Percentiles rank a stretch among this genome's conserved stretches.
Conservation (phyloP, 306 rosid genomes). For the Acacia confusa region DNA sequence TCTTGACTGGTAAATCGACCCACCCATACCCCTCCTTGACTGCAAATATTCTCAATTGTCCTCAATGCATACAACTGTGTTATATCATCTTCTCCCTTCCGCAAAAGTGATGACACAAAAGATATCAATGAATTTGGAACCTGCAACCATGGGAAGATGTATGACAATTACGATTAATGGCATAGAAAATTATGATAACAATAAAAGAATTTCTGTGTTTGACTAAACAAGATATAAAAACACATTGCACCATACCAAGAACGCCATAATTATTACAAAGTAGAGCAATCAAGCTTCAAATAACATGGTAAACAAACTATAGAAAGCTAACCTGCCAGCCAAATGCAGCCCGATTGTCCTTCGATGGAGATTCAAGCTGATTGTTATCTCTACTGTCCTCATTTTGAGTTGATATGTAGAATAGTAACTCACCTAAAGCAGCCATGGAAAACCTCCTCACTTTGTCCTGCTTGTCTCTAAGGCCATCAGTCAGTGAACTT, state of each 20-base stretch:
- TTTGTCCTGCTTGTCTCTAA: slow-evolving; percentile 92
- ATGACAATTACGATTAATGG: slow-evolving; percentile 20
- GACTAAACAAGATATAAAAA: slow-evolving; percentile 11
- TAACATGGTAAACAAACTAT: slow-evolving; percentile 26
- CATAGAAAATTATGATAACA: background rate
- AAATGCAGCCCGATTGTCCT: slow-evolving; percentile 55
- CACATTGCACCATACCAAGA: slow-evolving; percentile 4
- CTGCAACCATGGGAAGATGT: slow-evolving; percentile 44
- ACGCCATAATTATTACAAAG: slow-evolving; percentile 1
- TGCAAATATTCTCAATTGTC: slow-evolving; percentile 84
- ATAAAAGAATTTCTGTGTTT: background rate
- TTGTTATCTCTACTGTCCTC: slow-evolving; percentile 60
- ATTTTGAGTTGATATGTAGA: slow-evolving; percentile 88
- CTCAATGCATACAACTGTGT: slow-evolving; percentile 94
- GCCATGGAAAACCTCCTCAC: slow-evolving; percentile 99
- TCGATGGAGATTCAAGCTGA: slow-evolving; percentile 76
- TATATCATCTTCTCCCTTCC: slow-evolving; percentile 95
- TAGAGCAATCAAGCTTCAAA: slow-evolving; percentile 30
- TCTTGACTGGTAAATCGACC: slow-evolving; percentile 86
- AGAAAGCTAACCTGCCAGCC: slow-evolving; percentile 90
- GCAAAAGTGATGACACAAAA: slow-evolving; percentile 73
- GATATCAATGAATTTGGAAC: slow-evolving; percentile 83
- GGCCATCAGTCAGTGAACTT: slow-evolving; percentile 84
- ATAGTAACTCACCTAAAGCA: slow-evolving; percentile 90
- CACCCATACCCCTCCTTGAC: slow-evolving; percentile 92